phyloP scores from a whole-genome alignment of 345 rosid species.

The Zanthoxylum bungeanum region DNA sequence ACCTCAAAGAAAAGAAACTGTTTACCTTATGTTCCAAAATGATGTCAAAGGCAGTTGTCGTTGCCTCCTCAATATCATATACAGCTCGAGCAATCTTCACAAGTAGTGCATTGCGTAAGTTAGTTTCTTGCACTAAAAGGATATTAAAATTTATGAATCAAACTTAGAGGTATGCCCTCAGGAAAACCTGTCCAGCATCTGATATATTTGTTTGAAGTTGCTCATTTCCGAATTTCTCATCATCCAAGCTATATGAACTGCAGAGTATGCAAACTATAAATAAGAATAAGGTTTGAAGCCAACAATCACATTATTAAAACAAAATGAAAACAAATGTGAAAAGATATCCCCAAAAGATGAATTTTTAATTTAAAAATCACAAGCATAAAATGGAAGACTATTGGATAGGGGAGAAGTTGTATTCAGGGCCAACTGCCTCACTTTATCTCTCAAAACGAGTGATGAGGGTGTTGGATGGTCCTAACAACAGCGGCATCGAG shows the following conservation, averaged over 20 bases:
- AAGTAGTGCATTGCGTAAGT: constrained; percentile 17
- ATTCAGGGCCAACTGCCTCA: background rate
- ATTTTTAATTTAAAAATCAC: background rate
- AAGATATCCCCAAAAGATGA: background rate
- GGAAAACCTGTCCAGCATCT: constrained; percentile 74
- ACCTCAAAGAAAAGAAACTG: constrained; percentile 1
- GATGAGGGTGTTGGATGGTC: background rate
- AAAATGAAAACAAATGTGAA: background rate
- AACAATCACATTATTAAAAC: background rate
- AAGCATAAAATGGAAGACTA: background rate
- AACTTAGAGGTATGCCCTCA: constrained; percentile 17
- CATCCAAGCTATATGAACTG: constrained; percentile 86
- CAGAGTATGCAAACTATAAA: constrained; percentile 15
- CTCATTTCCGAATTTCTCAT: constrained; percentile 74
- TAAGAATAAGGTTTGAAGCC: constrained; percentile 8
- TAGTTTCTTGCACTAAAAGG: constrained; percentile 10
- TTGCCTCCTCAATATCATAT: constrained; percentile 92
- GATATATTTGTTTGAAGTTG: constrained; percentile 62
- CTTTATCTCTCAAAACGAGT: background rate
- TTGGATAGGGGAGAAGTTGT: background rate
- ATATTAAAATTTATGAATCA: background rate
- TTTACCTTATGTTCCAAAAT: constrained; percentile 71
- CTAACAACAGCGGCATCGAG: background rate
- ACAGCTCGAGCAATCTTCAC: constrained; percentile 80
- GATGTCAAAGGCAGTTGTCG: constrained; percentile 72